Base-by-base conservation (phyloP, 768 basidiomycete species). In the Strobilomyces echinocephalus region DNA sequence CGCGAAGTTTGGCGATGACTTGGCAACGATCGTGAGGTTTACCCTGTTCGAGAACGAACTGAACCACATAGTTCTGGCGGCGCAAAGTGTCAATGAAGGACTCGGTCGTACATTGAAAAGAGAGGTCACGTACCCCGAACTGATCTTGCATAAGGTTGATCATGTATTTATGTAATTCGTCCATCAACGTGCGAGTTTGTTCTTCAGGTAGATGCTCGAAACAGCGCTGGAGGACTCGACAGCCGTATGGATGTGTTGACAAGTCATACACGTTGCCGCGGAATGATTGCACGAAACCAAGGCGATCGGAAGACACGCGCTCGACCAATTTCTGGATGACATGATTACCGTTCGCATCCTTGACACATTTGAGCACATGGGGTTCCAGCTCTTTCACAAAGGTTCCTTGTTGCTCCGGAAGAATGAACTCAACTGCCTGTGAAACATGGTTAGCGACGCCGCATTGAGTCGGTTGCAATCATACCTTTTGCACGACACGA, bases 281-380 rank as follows among this genome's bases (percentile, higher is more conserved):
- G 75, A 97, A 94, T 5, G 77, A 73, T 42, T 79, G 74, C 48
- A 97, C 79, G 65, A 95, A 93, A 4, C 76, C 77, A 31, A 94
- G 76, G 18, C 85, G 83, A 21, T 93, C 88, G 7, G 88, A 76
- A 16, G 84, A 76, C 24, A 95, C 85, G 8, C 83, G 79, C 66
- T 93, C 85, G 50, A 98, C 81, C 41, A 97, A 74, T 60, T 93
- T 94, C 75, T 97, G 91, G 48, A 94, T 81, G 69, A 97, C 95
- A 72, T 98, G 95, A 62, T 98, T 98, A 52, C 91, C 93, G 62
- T 97, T 94, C 18, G 87, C 81, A 63, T 95, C 91, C 64, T 88
- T 88, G 56, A 95, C 90, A 62, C 91, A 94, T 61, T 81, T 81
- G 47, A 97, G 73, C 30, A 95, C 82, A 60, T 90, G 82, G 0